phyloP scores from a whole-genome alignment of 352 stramenopile genomes.

The Phytophthora idaei region DNA sequence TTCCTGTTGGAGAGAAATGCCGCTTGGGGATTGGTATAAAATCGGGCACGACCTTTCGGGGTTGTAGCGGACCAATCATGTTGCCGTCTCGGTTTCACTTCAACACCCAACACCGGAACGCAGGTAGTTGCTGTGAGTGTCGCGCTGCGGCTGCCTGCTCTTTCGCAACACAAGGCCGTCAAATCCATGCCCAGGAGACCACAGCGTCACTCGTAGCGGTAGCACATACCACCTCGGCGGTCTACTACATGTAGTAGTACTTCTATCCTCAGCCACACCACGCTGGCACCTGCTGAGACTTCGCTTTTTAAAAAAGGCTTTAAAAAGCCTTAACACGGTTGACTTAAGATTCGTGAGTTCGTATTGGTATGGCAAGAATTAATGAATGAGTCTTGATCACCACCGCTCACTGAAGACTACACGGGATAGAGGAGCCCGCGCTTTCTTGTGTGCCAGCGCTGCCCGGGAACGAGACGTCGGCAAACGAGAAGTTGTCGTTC shows the following conservation, averaged over 20 bases:
- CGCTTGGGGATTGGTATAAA: constrained; percentile 2
- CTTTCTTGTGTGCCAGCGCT: constrained; percentile 20
- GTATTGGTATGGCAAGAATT: neutral
- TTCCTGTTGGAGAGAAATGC: no score
- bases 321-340: no score
- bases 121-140: no score
- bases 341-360: neutral
- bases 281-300: no score
- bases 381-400: neutral
- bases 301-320: no score
- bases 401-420: constrained; percentile 34
- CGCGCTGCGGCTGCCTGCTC: no score
- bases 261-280: no score
- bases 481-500: constrained; percentile 56
- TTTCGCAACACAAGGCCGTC: no score
- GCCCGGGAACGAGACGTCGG: constrained; percentile 39
- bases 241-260: no score
- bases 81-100: neutral
- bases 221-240: no score
- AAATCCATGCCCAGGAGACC: no score
- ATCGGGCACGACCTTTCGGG: constrained; percentile 13
- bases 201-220: no score
- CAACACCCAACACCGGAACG: constrained; percentile 15
- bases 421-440: constrained; percentile 18
- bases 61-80: constrained; percentile 5